Conservation (phyloP, 1,284 basidiomycete species). For the Veloboletus limbatus region DNA sequence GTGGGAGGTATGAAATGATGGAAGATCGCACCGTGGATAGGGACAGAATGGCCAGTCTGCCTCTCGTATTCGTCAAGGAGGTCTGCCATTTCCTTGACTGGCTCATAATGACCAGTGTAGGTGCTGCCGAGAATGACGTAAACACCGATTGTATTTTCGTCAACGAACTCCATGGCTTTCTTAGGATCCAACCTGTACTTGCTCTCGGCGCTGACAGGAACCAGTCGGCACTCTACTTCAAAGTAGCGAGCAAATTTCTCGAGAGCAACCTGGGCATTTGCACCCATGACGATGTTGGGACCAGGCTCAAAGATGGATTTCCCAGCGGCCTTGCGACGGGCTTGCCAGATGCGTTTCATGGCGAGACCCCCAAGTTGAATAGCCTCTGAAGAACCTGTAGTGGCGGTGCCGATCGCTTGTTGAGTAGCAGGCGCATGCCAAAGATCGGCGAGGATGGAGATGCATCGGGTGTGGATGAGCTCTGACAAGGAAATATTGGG, state of each 20-base stretch:
- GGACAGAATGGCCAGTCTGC: slow-evolving; percentile 76
- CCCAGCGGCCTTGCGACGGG: slow-evolving; percentile 80
- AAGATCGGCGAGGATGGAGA: slow-evolving; percentile 86
- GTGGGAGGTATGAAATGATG: slow-evolving; percentile 24
- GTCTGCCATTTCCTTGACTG: slow-evolving; percentile 84
- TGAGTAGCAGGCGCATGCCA: slow-evolving; percentile 84
- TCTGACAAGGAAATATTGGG: slow-evolving; percentile 37
- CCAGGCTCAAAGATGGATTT: slow-evolving; percentile 85
- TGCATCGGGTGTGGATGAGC: slow-evolving; percentile 75
- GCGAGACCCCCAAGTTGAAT: slow-evolving; percentile 93
- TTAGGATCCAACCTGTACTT: slow-evolving; percentile 83
- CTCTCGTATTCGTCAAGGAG: slow-evolving; percentile 84
- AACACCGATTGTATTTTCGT: slow-evolving; percentile 89
- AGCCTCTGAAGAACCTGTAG: slow-evolving; percentile 91
- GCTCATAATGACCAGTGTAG: slow-evolving; percentile 93
- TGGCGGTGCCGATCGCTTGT: slow-evolving; percentile 86
- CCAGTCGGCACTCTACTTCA: slow-evolving; percentile 82
- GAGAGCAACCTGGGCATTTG: slow-evolving; percentile 82
- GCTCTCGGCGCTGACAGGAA: slow-evolving; percentile 73
- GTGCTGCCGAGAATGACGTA: slow-evolving; percentile 84
- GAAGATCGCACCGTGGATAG: slow-evolving; percentile 70
- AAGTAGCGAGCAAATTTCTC: slow-evolving; percentile 95
- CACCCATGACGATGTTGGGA: slow-evolving; percentile 76
- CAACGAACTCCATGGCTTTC: slow-evolving; percentile 82
- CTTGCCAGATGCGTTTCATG: slow-evolving; percentile 95